These are phyloP conservation scores for Galerina sulciceps DNA, from an alignment of 768 basidiomycete species.

Conservation along the genomic window DNA sequence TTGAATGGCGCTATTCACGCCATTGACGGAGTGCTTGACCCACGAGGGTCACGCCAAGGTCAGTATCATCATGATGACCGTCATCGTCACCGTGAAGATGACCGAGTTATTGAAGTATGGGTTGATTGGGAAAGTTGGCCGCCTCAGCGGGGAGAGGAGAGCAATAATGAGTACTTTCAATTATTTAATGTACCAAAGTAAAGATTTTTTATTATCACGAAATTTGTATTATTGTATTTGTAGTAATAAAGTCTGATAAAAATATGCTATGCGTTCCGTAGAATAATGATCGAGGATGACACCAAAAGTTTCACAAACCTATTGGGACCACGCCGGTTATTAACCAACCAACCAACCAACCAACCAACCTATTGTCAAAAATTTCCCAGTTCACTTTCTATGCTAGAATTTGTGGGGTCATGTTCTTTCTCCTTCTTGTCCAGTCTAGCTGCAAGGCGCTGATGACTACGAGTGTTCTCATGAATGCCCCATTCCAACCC, in stretches of 20 bases:
- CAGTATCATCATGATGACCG: slow-evolving; percentile 12
- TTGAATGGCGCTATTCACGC: slow-evolving; percentile 65
- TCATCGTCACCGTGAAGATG: slow-evolving; percentile 7
- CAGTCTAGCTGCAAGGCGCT: slow-evolving; percentile 40
- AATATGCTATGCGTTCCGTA: too few relatives aligned
- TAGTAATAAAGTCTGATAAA: too few relatives aligned
- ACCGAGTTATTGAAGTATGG: slow-evolving; percentile 24
- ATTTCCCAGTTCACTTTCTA: neutral
- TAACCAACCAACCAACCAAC: too few relatives aligned
- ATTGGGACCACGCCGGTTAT: too few relatives aligned
- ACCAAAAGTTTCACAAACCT: too few relatives aligned
- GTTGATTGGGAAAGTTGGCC: slow-evolving; percentile 57
- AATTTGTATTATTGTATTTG: too few relatives aligned
- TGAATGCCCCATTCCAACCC: slow-evolving; percentile 61
- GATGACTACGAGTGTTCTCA: slow-evolving; percentile 57
- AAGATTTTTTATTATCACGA: too few relatives aligned
- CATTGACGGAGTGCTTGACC: slow-evolving; percentile 44
- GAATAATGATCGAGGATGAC: too few relatives aligned
- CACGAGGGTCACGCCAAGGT: slow-evolving; percentile 29
- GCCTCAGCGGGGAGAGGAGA: slow-evolving; percentile 43
- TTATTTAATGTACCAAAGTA: neutral
- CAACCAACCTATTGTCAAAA: too few relatives aligned
- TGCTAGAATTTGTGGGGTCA: neutral
- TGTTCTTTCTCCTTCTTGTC: neutral
- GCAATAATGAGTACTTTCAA: slow-evolving; percentile 4